A percentile compares a stretch with the other conserved stretches of the same genome.
Evolutionary conservation across 2,329 filamentous ascomycete species (phyloP).

Genomic region (Ceratocystis diversiconidia): DNA sequence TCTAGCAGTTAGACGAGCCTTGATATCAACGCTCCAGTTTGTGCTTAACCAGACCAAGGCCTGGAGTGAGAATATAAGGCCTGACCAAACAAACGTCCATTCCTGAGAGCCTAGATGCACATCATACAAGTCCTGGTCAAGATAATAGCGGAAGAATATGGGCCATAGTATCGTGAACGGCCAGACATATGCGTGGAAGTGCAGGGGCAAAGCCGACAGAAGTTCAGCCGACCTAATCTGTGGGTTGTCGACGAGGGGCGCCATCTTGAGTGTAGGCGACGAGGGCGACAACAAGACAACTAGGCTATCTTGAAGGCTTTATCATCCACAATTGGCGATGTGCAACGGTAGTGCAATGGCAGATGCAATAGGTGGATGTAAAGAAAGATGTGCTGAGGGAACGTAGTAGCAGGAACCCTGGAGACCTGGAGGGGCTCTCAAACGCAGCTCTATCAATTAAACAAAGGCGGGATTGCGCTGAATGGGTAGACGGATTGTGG

Average conservation of each 20-base stretch:
- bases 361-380: background rate
- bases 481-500: background rate
- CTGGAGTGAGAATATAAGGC: constrained; percentile 75
- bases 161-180: constrained; percentile 90
- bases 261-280: constrained; percentile 32
- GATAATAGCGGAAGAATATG: constrained; percentile 75
- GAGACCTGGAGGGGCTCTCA: background rate
- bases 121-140: constrained; percentile 71
- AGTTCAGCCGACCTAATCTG: constrained; percentile 82
- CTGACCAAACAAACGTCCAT: constrained; percentile 95
- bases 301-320: background rate
- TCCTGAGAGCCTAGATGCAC: constrained; percentile 85
- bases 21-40: constrained; percentile 88
- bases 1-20: constrained; percentile 65
- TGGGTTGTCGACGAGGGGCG: constrained; percentile 76
- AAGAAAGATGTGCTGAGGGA: background rate
- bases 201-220: constrained; percentile 68
- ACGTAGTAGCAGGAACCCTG: background rate
- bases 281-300: background rate
- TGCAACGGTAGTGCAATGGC: background rate
- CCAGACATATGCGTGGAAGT: constrained; percentile 81
- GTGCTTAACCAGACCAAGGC: constrained; percentile 87
- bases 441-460: background rate
- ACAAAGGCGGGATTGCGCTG: background rate
- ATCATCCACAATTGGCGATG: background rate